Evolutionary conservation across 768 basidiomycete genomes (phyloP), one percentile per base, ranked within the genome.

Genomic region (Collybiopsis luxurians): DNA sequence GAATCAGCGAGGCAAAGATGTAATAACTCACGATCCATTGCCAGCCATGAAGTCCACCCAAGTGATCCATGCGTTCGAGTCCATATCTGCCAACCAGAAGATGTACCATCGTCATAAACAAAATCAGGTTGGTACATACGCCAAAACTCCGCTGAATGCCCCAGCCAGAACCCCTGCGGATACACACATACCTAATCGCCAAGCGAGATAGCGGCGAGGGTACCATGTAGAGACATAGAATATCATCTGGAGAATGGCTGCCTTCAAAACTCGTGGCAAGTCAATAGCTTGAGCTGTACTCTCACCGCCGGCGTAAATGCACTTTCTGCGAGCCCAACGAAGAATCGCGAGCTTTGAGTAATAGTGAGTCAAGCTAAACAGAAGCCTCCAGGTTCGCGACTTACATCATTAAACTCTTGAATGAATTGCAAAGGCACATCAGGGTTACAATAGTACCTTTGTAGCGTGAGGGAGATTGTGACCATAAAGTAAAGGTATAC

Each of bases 111-210:
- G 17, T 17, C 17, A 15, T 12, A 24, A 17, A 3, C 6, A 12
- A 26, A 71, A 64, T 67, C 36, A 21, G 31, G 36, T 67, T 64
- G 40, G 53, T 49, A 65, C 72, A 36, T 62, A 80, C 73, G 81
- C 81, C 28, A 84, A 71, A 45, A 82, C 63, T 30, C 82, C 81
- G 46, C 81, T 80, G 42, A 74, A 72, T 10, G 69, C 65, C 72
- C 82, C 60, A 17, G 83, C 79, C 34, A 81, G 63, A 1, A 82
- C 84, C 11, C 84, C 83, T 36, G 84, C 83, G 19, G 79, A 79
- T 66, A 85, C 85, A 73, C 87, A 86, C 36, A 87, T 72, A 3
- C 85, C 82, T 55, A 85, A 77, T 26, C 85, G 78, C 62, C 69
- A 71, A 17, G 80, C 83, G 43, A 84, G 78, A 62, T 87, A 85